phyloP scores from a whole-genome alignment of 495 filamentous ascomycete genomes.

The Pyrenula massariospora region DNA sequence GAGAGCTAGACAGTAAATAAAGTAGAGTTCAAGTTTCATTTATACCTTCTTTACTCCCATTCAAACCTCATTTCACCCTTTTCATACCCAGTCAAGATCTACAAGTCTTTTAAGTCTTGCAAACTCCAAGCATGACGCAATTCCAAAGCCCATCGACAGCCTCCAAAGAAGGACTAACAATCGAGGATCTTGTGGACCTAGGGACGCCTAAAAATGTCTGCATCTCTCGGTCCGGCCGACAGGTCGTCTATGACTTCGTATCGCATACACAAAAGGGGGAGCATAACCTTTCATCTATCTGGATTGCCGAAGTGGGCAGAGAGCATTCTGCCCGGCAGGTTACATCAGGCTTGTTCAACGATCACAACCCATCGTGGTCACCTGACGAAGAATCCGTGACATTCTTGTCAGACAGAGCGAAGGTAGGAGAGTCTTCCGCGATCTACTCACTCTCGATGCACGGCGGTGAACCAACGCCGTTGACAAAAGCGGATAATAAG shows the following conservation, averaged over 20 bases:
- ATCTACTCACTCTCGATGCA: conserved; percentile 9
- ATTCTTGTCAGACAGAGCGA: conserved; percentile 14
- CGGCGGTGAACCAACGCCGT: conserved; percentile 4
- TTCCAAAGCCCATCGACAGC: neutral
- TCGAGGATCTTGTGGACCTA: conserved; percentile 8
- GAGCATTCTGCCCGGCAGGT: conserved; percentile 10
- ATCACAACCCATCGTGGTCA: conserved; percentile 8
- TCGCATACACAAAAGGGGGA: conserved; percentile 5
- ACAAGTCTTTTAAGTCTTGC: too few relatives aligned
- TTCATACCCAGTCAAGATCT: too few relatives aligned
- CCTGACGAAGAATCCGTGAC: conserved; percentile 9
- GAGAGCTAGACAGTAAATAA: too few relatives aligned
- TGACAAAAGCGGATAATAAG: conserved; percentile 10
- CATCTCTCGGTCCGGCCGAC: conserved; percentile 10
- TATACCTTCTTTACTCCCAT: too few relatives aligned
- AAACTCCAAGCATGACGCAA: neutral
- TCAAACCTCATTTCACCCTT: too few relatives aligned
- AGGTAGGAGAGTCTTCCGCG: conserved; percentile 8
- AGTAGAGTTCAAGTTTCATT: too few relatives aligned
- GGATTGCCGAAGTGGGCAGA: conserved; percentile 12
- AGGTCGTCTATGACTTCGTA: conserved; percentile 8
- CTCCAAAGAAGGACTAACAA: neutral
- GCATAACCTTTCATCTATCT: conserved; percentile 5
- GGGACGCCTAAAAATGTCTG: conserved; percentile 7
- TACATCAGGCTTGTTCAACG: conserved; percentile 10